Base-by-base conservation (phyloP, 2,329 filamentous ascomycete species). In the Aspergillus sp. region DNA sequence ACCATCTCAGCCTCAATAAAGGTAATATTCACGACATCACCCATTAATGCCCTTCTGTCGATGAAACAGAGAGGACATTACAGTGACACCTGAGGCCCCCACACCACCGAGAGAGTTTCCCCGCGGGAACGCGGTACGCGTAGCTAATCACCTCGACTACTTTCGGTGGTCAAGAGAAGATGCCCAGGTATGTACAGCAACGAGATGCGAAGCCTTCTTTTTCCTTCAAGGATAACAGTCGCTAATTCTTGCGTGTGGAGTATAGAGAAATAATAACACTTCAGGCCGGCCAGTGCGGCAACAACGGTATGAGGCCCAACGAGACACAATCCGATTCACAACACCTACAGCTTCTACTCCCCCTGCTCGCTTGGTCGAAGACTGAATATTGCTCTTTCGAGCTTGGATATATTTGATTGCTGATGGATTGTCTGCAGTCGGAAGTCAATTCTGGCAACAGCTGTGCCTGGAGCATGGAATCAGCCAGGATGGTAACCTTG, bases 401-500 rank as follows among this genome's bases (percentile, higher is more conserved):
- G 8, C n/a, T 9, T 12, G 27, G 33, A 39, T 6, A 4, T 3
- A 13, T 29, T 7, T 2, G 19, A 19, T 40, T 39, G 42, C 67
- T 75, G 53, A 74, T 57, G 31, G 29, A 12, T 40, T 40, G 11
- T 42, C 27, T 48, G 33, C 61, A 95, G 90, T 97, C 67, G 93
- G 93, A 47, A 91, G 88, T 62, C 89, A 97, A 66, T 98, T 98
- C 73, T 98, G 93, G 93, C 91, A 97, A 69, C 93, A 97, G 72
- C 81, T 97, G 48, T 98, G 93, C 69, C 86, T 91, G 66, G 93
- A 98, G 71, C 93, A 98, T 66, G 93, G 94, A 50, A 98, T 98
- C 73, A 95, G 86, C 61, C 89, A 93, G 65, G 90, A 97, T 71
- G 93, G 93, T 46, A 97, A 97, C 66, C 79, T 98, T 46, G 90